Base-by-base conservation (phyloP, 495 filamentous ascomycete species). In the Chaetomium cochliodes region DNA sequence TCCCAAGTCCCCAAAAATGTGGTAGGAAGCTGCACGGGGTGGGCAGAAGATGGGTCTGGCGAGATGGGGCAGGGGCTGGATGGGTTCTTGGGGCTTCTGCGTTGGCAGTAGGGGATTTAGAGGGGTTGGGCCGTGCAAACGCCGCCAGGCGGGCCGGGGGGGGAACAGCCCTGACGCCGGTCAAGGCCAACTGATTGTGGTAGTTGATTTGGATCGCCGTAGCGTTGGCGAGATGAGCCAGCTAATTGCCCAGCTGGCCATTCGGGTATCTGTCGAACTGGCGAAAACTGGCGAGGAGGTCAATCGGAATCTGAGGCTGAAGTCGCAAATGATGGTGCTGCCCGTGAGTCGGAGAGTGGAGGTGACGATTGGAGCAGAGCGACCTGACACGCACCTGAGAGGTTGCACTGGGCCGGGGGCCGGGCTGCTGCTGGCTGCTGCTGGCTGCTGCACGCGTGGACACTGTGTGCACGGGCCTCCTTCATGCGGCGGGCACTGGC, bases 61-160 rank as follows among this genome's bases (percentile, higher is more conserved):
- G 51, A n/a, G 53, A 18, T n/a, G 28, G 33, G 41, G 63, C 56
- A 55, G 57, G 63, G 57, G 63, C 30, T 58, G 47, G 23, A 60
- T 54, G 25, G 55, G 0, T 59, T 54, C 47, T 54, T 37, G 44
- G 44, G 33, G 55, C 55, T 60, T 65, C 64, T 65, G 67, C 60
- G 67, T 58, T 62, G 67, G 64, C 67, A 63, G 61, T 60, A 20
- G 9, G 25, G 33, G 49, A 50, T 67, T 70, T 63, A 63, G 65
- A 68, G 68, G 68, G 68, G 65, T 67, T 67, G 68, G 68, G 65
- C 56, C 64, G 52, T 33, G 33, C 63, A 59, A 46, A 59, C 63
- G 53, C 33, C 33, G 33, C 41, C 63, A 58, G 49, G 23, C 37
- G 22, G 53, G 52, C 26, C 41, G 9, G 42, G 26, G 41, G 41